phyloP scores from a whole-genome alignment of 148 eudicot species.

The Dysphania ambrosioides region DNA sequence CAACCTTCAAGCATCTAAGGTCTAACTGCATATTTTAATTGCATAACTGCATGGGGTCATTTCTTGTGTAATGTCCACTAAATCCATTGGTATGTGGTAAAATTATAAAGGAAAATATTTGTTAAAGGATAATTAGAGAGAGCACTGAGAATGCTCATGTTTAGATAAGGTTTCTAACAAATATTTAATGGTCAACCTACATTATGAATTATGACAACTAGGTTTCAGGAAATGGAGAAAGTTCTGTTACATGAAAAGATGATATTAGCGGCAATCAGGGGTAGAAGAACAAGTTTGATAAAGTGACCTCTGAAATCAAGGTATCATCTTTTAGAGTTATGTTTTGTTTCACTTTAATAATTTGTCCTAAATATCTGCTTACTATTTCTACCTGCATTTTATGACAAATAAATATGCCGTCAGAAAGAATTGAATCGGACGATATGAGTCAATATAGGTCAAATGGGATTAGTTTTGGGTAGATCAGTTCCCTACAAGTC shows the following conservation, averaged over 20 bases:
- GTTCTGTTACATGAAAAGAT: background rate
- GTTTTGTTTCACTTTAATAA: conserved; percentile 49
- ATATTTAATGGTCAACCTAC: background rate
- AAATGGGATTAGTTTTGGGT: no score
- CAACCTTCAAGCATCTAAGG: no score
- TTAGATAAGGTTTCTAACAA: background rate
- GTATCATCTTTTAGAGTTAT: conserved; percentile 52
- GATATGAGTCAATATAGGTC: background rate
- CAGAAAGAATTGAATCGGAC: background rate
- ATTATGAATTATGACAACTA: background rate
- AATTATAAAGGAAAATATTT: background rate
- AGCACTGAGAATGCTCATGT: background rate
- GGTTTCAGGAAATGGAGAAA: background rate
- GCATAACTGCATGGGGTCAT: background rate
- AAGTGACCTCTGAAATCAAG: conserved; percentile 46
- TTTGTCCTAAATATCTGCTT: conserved; percentile 36
- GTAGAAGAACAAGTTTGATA: conserved; percentile 31
- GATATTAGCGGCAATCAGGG: background rate
- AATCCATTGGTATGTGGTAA: background rate
- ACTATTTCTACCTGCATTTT: conserved; percentile 64
- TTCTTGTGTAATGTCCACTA: background rate
- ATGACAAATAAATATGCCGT: background rate
- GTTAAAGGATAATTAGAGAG: background rate
- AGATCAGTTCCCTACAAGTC: no score
- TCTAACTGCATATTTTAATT: background rate